A percentile compares a stretch with the other conserved stretches of the same genome.
Evolutionary conservation across 169 alveolate species (phyloP).

Genomic region (Theileria orientalis): DNA sequence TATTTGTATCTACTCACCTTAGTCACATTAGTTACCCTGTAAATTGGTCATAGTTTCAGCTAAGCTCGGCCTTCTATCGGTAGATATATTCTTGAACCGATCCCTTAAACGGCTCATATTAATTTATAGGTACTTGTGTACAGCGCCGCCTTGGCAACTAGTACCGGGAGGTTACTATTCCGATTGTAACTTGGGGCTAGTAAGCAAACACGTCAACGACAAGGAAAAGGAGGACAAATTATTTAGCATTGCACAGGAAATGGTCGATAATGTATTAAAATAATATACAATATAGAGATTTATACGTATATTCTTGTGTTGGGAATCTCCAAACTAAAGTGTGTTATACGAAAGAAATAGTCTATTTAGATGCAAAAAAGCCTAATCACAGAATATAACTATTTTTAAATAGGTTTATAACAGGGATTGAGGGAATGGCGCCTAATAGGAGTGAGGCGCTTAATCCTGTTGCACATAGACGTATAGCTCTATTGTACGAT

Average conservation of each 20-base stretch:
- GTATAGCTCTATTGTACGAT: slow-evolving; percentile 23
- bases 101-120: neutral
- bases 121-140: slow-evolving; percentile 28
- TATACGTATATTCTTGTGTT: neutral
- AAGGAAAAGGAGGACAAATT: slow-evolving; percentile 31
- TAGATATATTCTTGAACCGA: too few species aligned
- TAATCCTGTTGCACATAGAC: slow-evolving; percentile 18
- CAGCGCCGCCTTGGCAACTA: slow-evolving; percentile 32
- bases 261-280: neutral
- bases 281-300: neutral
- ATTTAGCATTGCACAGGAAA: slow-evolving; percentile 31
- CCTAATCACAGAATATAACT: too few species aligned
- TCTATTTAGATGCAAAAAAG: too few species aligned
- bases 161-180: slow-evolving; percentile 55
- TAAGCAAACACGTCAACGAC: slow-evolving; percentile 52
- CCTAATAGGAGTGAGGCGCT: neutral
- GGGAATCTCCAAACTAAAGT: neutral
- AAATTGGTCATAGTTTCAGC: too few species aligned
- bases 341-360: too few species aligned
- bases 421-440: too few species aligned
- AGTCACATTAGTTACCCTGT: too few species aligned
- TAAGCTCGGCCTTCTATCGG: too few species aligned
- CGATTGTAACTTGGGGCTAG: slow-evolving; percentile 41
- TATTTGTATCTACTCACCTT: too few species aligned
- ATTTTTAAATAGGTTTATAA: too few species aligned